phyloP scores from a whole-genome alignment of 2,329 filamentous ascomycete genomes.

The Fusarium continuum region DNA sequence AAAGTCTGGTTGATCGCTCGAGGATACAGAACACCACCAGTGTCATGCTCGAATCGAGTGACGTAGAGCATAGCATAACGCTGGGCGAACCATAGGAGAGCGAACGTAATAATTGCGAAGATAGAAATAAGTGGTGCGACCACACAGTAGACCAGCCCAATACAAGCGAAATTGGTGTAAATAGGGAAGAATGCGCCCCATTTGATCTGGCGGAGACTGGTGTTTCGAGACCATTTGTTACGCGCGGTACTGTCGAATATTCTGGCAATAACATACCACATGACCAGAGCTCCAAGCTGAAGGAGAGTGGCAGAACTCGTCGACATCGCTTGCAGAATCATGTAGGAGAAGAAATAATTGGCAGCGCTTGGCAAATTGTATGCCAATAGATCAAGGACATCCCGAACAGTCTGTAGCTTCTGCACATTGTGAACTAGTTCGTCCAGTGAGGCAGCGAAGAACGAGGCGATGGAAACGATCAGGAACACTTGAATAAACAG shows the following conservation, averaged over 20 bases:
- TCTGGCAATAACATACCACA: slow-evolving; percentile 84
- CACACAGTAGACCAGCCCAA: slow-evolving; percentile 87
- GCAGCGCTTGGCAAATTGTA: slow-evolving; percentile 83
- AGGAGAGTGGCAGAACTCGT: slow-evolving; percentile 89
- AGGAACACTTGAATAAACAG: slow-evolving; percentile 95
- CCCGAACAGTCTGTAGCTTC: slow-evolving; percentile 63
- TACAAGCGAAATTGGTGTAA: slow-evolving; percentile 96
- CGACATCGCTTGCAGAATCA: slow-evolving; percentile 92
- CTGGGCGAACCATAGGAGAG: slow-evolving; percentile 91
- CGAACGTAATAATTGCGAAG: slow-evolving; percentile 93
- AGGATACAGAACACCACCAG: slow-evolving; percentile 90
- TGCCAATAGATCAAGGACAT: slow-evolving; percentile 77
- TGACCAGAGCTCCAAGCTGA: slow-evolving; percentile 79
- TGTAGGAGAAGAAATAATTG: slow-evolving; percentile 99
- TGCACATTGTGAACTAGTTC: slow-evolving; percentile 65
- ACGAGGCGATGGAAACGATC: slow-evolving; percentile 85
- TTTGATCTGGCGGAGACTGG: slow-evolving; percentile 76
- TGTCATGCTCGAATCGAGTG: slow-evolving; percentile 87
- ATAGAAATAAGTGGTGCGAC: slow-evolving; percentile 90
- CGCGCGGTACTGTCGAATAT: slow-evolving; percentile 83
- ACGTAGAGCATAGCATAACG: slow-evolving; percentile 98
- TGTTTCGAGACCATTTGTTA: slow-evolving; percentile 88
- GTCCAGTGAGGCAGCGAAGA: slow-evolving; percentile 70
- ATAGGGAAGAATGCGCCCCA: slow-evolving; percentile 97
- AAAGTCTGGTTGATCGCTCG: slow-evolving; percentile 95